Evolutionary conservation across 23 red algal genomes (phyloP).

Genomic region (Pyropia haitanensis): DNA sequence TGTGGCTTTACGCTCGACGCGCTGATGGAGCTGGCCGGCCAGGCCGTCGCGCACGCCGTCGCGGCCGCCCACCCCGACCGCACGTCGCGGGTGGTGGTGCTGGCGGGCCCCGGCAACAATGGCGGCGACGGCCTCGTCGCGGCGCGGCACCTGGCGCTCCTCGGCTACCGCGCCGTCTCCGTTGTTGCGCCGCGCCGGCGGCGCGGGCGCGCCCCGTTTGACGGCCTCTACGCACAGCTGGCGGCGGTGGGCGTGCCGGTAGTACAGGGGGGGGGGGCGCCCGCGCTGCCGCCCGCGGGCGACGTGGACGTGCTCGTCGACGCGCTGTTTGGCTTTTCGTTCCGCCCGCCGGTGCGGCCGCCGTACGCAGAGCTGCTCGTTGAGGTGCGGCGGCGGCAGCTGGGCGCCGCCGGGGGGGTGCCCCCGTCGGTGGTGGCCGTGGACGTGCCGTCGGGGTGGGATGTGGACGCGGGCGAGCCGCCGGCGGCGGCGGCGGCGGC

Average conservation of each 20-base stretch:
- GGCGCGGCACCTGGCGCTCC: constrained; percentile 64
- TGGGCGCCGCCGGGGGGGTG: constrained; percentile 16
- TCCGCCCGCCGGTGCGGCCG: constrained; percentile 44
- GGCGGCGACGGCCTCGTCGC: constrained; percentile 99
- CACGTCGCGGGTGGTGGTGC: constrained; percentile 17
- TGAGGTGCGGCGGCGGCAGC: background rate
- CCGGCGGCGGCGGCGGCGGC: background rate
- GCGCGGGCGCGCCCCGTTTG: constrained; percentile 12
- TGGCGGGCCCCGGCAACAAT: constrained; percentile 94
- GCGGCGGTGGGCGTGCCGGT: constrained; percentile 20
- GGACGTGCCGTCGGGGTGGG: constrained; percentile 95
- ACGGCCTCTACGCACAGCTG: constrained; percentile 57
- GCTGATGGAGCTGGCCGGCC: constrained; percentile 97
- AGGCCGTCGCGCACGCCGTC: constrained; percentile 69
- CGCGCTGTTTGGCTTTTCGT: constrained; percentile 94
- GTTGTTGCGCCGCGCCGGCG: constrained; percentile 44
- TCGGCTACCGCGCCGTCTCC: constrained; percentile 37
- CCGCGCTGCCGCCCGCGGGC: background rate
- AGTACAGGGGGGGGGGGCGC: background rate
- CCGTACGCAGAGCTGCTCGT: constrained; percentile 28
- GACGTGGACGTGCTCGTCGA: constrained; percentile 42
- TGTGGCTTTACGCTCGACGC: constrained; percentile 69
- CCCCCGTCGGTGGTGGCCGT: constrained; percentile 22
- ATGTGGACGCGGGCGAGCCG: constrained; percentile 57
- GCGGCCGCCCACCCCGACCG: constrained; percentile 1